These are phyloP conservation scores for Paramecium bursaria DNA, from an alignment of 73 alveolate genomes.

Conservation along the genomic window DNA sequence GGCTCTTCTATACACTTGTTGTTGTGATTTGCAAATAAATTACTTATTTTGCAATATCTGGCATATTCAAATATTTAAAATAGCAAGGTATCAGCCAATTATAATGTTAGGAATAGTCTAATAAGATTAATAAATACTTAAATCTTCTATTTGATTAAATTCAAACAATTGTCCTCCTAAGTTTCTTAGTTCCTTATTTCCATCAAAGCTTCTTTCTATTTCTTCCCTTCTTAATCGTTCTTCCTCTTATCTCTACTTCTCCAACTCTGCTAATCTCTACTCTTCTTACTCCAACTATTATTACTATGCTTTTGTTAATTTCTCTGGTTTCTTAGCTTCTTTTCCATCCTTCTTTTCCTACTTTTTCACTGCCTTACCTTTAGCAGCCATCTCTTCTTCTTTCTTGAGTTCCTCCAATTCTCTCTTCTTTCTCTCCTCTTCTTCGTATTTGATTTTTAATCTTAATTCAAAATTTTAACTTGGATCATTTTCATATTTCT, in stretches of 20 bases:
- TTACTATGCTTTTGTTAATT: constrained; percentile 75
- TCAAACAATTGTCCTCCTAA: constrained; percentile 87
- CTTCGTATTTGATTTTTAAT: constrained; percentile 69
- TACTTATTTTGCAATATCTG: constrained; percentile 64
- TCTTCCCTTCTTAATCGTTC: constrained; percentile 78
- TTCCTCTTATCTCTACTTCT: constrained; percentile 69
- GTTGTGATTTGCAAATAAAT: constrained; percentile 88
- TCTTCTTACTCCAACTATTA: constrained; percentile 86
- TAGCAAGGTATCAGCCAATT: constrained; percentile 94
- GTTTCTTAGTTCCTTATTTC: constrained; percentile 80
- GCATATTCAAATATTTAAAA: constrained; percentile 74
- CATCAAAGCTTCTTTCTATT: constrained; percentile 81
- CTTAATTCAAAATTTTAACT: constrained; percentile 60
- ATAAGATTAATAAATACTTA: background rate
- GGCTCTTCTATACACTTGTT: constrained; percentile 82
- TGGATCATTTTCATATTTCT: constrained; percentile 69
- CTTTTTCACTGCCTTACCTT: constrained; percentile 84
- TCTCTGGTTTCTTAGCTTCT: constrained; percentile 80
- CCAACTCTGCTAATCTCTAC: constrained; percentile 76
- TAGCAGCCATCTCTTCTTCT: constrained; percentile 81
- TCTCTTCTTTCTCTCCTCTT: constrained; percentile 77
- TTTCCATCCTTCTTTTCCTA: constrained; percentile 78
- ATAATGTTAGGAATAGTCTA: constrained; percentile 88
- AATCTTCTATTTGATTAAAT: constrained; percentile 64
- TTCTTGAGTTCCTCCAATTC: constrained; percentile 80